Percentiles rank a stretch among this genome's conserved stretches.
Evolutionary conservation across 352 stramenopile species (phyloP).

Genomic region (Phytophthora colocasiae): DNA sequence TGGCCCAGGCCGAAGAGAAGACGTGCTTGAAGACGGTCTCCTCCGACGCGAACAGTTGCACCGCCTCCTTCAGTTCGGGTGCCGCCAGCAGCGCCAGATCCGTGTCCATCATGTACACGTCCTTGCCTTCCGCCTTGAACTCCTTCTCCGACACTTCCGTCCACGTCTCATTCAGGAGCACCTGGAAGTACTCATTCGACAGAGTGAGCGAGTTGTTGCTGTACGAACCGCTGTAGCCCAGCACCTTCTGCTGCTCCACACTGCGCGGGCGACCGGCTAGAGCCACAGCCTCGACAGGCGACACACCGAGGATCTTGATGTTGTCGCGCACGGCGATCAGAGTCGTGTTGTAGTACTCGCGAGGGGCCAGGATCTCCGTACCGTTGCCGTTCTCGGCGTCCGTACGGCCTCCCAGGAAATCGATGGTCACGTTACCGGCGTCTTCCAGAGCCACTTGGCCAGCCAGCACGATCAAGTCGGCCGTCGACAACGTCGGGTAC

Average conservation of each 20-base stretch:
- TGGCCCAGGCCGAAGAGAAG: slow-evolving; percentile 30
- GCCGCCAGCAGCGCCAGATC: slow-evolving; percentile 32
- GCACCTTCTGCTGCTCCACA: slow-evolving; percentile 89
- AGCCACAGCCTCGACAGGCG: slow-evolving; percentile 92
- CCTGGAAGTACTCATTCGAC: slow-evolving; percentile 61
- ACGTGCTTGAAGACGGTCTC: slow-evolving; percentile 29
- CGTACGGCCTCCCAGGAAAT: slow-evolving; percentile 43
- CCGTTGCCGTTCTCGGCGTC: slow-evolving; percentile 81
- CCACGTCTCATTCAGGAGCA: slow-evolving; percentile 32
- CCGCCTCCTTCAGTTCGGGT: slow-evolving; percentile 26
- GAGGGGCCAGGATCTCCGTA: slow-evolving; percentile 88
- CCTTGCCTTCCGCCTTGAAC: slow-evolving; percentile 32
- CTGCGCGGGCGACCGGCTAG: slow-evolving; percentile 89
- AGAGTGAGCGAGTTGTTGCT: slow-evolving; percentile 78
- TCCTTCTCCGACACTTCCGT: slow-evolving; percentile 30
- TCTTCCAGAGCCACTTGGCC: slow-evolving; percentile 48
- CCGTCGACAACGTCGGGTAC: slow-evolving; percentile 88
- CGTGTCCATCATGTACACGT: slow-evolving; percentile 35
- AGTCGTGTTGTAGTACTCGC: slow-evolving; percentile 82
- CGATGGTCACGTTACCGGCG: slow-evolving; percentile 21
- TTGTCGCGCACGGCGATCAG: slow-evolving; percentile 90
- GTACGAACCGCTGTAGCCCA: slow-evolving; percentile 89
- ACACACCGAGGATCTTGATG: slow-evolving; percentile 93
- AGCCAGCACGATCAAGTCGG: slow-evolving; percentile 94
- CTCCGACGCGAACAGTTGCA: slow-evolving; percentile 25